Evolutionary conservation across 257 asterid species (phyloP), one percentile per base, ranked within the genome.

Genomic region (Prunella vulgaris): DNA sequence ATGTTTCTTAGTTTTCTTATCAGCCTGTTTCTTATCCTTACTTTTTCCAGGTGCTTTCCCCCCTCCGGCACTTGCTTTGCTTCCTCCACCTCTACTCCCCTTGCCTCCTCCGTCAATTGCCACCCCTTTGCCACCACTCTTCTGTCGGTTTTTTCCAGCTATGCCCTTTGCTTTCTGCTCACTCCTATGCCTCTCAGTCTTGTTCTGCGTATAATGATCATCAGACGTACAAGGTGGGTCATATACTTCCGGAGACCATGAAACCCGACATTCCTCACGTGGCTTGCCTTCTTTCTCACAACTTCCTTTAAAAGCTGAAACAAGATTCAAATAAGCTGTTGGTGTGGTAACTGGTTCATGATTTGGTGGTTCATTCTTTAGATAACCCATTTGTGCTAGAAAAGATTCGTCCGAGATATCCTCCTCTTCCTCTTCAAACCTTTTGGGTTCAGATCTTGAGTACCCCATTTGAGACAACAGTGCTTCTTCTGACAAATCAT

Each of bases 221-320:
- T 60, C 71, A 13, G 84, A 69, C 40, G 78, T 42, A 57, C 80
- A 77, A 48, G 76, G 61, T 5, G 85, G 87, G 74, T 83, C 92
- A 53, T 78, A 80, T 38, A 86, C 83, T 13, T 84, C 86, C 0
- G 81, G 78, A 0, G 79, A 82, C 87, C 87, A 78, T 1, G 86
- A 37, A 40, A 86, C 89, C 24, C 74, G 79, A 48, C 74, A 49
- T 40, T 61, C 79, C 82, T 69, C 53, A 17, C 9, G 69, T 9
- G 63, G 63, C 25, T 22, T 38, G 17, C 79, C 82, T 60, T 76
- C 76, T 65, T 70, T 84, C 76, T 73, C 74, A 0, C 79, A 77
- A 32, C 85, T 78, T 60, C 81, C 86, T 78, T 84, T 86, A 30
- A 86, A 68, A 6, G 84, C 87, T 13, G 87, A 84, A 17, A 82